Conservation (phyloP, 106 monocot species). For the Platanthera zijinensis region DNA sequence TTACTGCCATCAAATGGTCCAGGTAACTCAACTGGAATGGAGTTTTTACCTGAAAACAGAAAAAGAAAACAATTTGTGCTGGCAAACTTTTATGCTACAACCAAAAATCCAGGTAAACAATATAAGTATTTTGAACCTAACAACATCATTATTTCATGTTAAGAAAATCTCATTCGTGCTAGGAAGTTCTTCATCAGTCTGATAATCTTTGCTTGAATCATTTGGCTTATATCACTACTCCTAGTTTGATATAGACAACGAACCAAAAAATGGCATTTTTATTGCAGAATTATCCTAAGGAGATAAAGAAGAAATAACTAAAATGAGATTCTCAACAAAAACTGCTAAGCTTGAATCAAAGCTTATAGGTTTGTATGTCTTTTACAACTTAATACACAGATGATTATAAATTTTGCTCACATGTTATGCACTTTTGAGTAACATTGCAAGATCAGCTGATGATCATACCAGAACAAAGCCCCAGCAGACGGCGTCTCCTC, state of each 20-base stretch:
- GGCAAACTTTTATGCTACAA: not conserved
- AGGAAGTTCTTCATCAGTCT: not conserved
- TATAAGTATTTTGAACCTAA: not conserved
- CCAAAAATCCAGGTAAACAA: not conserved
- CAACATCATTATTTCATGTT: not conserved
- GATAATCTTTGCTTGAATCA: not conserved
- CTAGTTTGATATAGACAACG: not conserved
- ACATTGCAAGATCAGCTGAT: not conserved
- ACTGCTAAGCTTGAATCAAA: not conserved
- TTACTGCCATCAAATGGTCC: not conserved
- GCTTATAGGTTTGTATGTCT: not conserved
- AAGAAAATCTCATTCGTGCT: not conserved
- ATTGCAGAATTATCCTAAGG: not conserved
- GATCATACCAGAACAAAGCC: constrained; percentile 6
- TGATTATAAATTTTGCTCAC: not conserved
- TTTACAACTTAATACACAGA: not conserved
- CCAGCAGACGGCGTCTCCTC: constrained; percentile 8
- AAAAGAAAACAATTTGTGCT: not conserved
- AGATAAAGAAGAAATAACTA: not conserved
- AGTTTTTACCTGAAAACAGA: constrained; percentile 4
- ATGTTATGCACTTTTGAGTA: not conserved
- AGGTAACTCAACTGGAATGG: constrained; percentile 10
- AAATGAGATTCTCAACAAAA: not conserved
- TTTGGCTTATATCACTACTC: not conserved
- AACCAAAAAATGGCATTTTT: not conserved